Evolutionary conservation across 2,329 filamentous ascomycete genomes (phyloP).

Genomic region (Exserohilum rostratum): DNA sequence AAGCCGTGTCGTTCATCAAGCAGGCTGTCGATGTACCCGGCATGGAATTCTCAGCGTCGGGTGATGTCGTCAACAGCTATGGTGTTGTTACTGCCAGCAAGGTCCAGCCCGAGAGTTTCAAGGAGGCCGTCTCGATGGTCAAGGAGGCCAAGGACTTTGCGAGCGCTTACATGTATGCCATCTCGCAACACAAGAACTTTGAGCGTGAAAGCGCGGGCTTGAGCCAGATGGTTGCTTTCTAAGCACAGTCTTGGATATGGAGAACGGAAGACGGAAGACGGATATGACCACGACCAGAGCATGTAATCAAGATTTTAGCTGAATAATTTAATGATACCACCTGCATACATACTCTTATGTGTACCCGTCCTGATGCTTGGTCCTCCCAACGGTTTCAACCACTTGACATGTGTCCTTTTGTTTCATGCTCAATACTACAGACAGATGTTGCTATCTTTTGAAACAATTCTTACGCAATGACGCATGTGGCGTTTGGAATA

Average conservation of each 20-base stretch:
- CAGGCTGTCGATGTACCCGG: conserved; percentile 54
- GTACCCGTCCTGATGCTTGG: too few species aligned
- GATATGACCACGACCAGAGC: background rate
- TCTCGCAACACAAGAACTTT: conserved; percentile 76
- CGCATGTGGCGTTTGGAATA: too few species aligned
- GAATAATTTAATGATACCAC: conserved; percentile 3
- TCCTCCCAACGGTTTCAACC: too few species aligned
- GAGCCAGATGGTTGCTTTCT: conserved; percentile 71
- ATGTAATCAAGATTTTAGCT: background rate
- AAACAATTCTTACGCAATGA: too few species aligned
- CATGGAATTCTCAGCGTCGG: conserved; percentile 57
- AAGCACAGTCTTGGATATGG: conserved; percentile 26
- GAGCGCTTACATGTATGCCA: conserved; percentile 70
- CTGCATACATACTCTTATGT: background rate
- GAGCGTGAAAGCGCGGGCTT: conserved; percentile 75
- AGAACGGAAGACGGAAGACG: background rate
- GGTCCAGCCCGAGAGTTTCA: conserved; percentile 62
- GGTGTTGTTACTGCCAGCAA: conserved; percentile 74
- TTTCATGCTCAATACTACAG: too few species aligned
- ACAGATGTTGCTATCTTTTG: too few species aligned
- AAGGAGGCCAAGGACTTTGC: conserved; percentile 73
- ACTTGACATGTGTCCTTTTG: too few species aligned
- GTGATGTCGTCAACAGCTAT: conserved; percentile 69
- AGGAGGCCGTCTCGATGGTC: conserved; percentile 66
- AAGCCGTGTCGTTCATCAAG: conserved; percentile 69